A percentile compares a stretch with the other conserved stretches of the same genome.
Conservation (phyloP, 1,284 basidiomycete genomes). For the Ceratobasidium sp. region DNA sequence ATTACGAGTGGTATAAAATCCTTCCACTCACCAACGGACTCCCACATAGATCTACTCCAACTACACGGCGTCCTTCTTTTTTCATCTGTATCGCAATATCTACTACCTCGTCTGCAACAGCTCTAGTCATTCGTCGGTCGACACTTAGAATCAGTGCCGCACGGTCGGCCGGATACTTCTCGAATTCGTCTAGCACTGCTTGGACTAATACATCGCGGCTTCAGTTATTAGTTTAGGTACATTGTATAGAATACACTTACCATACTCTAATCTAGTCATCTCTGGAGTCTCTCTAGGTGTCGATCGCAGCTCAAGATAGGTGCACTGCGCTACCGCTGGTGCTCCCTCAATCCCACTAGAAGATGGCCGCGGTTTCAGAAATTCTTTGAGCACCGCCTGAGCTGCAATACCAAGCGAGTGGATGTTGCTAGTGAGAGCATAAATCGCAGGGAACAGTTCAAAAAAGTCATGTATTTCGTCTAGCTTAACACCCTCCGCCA, state of each 20-base stretch:
- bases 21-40: constrained; percentile 67
- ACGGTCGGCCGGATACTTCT: constrained; percentile 65
- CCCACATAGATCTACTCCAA: constrained; percentile 86
- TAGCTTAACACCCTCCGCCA: constrained; percentile 69
- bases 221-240: not conserved
- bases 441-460: constrained; percentile 79
- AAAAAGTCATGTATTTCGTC: constrained; percentile 78
- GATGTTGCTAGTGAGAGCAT: constrained; percentile 76
- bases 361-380: constrained; percentile 61
- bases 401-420: constrained; percentile 68
- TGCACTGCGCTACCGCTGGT: constrained; percentile 65
- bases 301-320: constrained; percentile 80
- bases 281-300: constrained; percentile 70
- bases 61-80: constrained; percentile 71
- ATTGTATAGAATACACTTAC: not conserved
- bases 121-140: constrained; percentile 73
- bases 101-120: constrained; percentile 69
- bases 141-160: constrained; percentile 79
- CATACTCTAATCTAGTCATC: constrained; percentile 48
- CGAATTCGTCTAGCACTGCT: constrained; percentile 76
- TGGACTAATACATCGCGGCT: constrained; percentile 75
- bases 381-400: constrained; percentile 72
- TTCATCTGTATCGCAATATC: constrained; percentile 70
- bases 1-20: not conserved
- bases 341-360: constrained; percentile 53